Evolutionary conservation across 495 filamentous ascomycete species (phyloP), one percentile per base, ranked within the genome.

Genomic region (Podospora pseudocomata): DNA sequence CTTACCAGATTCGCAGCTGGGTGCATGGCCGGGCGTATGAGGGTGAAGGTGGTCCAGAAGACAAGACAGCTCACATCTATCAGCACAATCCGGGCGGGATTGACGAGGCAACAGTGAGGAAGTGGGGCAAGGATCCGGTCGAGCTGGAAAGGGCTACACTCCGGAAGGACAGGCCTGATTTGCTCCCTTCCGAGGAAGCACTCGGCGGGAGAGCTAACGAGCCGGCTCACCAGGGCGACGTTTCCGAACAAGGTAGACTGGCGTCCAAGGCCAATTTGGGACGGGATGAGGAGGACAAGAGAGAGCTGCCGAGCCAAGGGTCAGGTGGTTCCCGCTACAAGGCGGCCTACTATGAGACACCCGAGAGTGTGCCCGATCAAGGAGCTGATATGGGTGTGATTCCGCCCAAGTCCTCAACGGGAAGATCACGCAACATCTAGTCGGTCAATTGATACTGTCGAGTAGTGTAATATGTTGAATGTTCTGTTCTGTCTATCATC

Each of bases 41-140:
- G 62, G 76, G 77, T 49, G 34, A 66, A 9, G 76, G 77, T 58
- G 79, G 77, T 0, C 75, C 77, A 0, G 72, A 76, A 59, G 71
- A 80, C 56, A 80, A 79, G 60, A 56, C 75, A 7, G 69, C 72
- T 5, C 71, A 74, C 27, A 63, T 75, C 32, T 73, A 72, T 64
- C 71, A 72, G 23, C 75, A 78, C 63, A 70, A 67, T 28, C 72
- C 71, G 30, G 75, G 75, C 23, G 60, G 60, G 60, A 55, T 70
- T 19, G 68, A 77, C 63, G 71, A 75, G 63, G 57, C 73, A 0
- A 65, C 27, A 3, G 68, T 74, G 16, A 62, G 61, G 57, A 58
- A 65, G 1, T 74, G 58, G 67, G 67, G 70, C 9, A 63, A 65
- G 19, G 64, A 72, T 57, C 67, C 63, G 11, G 39, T 1, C 1